Evolutionary conservation across 148 eudicot species (phyloP).

Genomic region (Rhododendron mucronatum): DNA sequence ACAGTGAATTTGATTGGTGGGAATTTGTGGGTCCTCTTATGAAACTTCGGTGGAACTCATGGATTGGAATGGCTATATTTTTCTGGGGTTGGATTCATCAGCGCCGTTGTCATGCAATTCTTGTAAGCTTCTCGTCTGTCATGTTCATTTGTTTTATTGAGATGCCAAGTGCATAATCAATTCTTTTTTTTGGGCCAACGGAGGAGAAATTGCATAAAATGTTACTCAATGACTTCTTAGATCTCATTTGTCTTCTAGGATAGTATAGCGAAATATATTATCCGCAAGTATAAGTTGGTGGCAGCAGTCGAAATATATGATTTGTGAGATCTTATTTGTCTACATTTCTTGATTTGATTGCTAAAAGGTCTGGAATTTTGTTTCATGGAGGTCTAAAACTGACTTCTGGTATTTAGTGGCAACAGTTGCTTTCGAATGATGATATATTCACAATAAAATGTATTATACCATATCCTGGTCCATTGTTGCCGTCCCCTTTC

Average conservation of each 20-base stretch:
- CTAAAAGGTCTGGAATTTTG: not conserved
- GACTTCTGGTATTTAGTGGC: not conserved
- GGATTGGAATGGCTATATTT: constrained; percentile 75
- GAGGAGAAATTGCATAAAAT: not conserved
- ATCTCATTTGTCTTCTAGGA: not conserved
- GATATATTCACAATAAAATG: not conserved
- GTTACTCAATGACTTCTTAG: not conserved
- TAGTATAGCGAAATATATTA: not conserved
- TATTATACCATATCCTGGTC: not conserved
- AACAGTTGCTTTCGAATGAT: not conserved
- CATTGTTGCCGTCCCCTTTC: not conserved
- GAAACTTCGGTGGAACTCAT: constrained; percentile 62
- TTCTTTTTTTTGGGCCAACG: not conserved
- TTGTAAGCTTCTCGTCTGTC: constrained; percentile 44
- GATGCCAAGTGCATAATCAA: not conserved
- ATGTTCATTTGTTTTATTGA: not conserved
- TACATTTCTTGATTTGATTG: not conserved
- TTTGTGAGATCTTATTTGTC: not conserved
- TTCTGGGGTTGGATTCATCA: constrained; percentile 92
- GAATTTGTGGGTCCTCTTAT: constrained; percentile 51
- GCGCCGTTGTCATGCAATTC: constrained; percentile 72
- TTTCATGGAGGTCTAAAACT: constrained; percentile 1
- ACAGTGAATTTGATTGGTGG: constrained; percentile 39
- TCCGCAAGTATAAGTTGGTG: not conserved
- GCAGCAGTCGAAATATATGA: not conserved